Evolutionary conservation across 2,329 filamentous ascomycete genomes (phyloP).

Genomic region (Colletotrichum orchidophilum): DNA sequence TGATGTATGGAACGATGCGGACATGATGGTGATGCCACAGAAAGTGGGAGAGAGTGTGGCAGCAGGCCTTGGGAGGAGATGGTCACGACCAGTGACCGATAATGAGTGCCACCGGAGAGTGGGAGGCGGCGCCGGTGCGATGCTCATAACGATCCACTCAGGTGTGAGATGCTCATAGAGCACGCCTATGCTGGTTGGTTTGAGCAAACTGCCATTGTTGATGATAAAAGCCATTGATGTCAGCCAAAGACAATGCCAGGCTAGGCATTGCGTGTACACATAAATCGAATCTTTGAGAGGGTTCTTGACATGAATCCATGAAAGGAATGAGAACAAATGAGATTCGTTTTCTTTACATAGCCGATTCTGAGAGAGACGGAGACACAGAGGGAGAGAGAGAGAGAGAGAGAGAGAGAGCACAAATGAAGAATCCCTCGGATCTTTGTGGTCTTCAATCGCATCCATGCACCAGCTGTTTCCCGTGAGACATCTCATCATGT

Average conservation of each 20-base stretch:
- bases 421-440: not conserved
- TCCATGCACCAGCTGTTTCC: not conserved
- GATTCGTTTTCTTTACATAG: not conserved
- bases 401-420: too few relatives aligned
- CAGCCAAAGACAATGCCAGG: not conserved
- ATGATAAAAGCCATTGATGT: not conserved
- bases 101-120: not conserved
- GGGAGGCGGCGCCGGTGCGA: not conserved
- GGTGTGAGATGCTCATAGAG: not conserved
- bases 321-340: not conserved
- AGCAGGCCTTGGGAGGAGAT: not conserved
- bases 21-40: not conserved
- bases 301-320: not conserved
- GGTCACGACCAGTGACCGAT: not conserved
- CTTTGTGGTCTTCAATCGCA: not conserved
- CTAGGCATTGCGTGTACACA: not conserved
- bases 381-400: too few relatives aligned
- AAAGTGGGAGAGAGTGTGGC: not conserved
- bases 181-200: not conserved
- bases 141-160: not conserved
- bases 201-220: not conserved
- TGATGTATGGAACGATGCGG: not conserved
- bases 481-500: not conserved
- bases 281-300: not conserved
- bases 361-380: too few relatives aligned